Base-by-base conservation (phyloP, 371 early-diverging fungal species). In the Apophysomyces variabilis region DNA sequence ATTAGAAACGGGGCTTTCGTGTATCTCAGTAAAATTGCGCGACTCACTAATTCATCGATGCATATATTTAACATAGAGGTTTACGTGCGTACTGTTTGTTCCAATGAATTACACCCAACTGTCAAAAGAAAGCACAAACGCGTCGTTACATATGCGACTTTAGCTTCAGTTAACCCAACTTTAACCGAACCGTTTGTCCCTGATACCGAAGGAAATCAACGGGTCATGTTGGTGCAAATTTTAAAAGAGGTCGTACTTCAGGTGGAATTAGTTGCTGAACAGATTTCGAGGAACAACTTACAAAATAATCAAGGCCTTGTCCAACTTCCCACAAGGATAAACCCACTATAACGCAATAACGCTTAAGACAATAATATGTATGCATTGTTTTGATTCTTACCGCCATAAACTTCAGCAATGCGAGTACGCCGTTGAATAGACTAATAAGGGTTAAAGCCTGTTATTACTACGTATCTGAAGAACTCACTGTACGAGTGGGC, bases 271-370 rank as follows among this genome's bases (percentile, higher is more conserved):
- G 41, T 11, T 41, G 41, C 6, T 26, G 32, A 26, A 3, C 32
- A 26, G 50, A 59, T 37, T 7, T 39, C 32, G 14, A 43, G 12
- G n/a, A 9, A 7, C 14, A 11, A 74, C 82, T 82, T 71, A 82
- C 83, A 74, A 83, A 89, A 63, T 83, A 85, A 74, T 89, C 89
- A 50, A 89, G 68, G 0, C 89, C 89, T 69, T 89, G 89, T 3
- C 89, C 89, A 54, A 89, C 76, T 72, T 89, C 89, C 88, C 89
- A 89, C n/a, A 89, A 38, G 8, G 85, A 74, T 6, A 89, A 38
- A 5, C 89, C 88, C 16, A 82, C 82, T 80, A 64, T 44, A 26
- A 3, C 3, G 32, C 26, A 26, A 14, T 39, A 7, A 37, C 32
- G 7, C 16, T 39, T 46, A 46, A 32, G 26, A 57, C 21, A 4